Evolutionary conservation across 2,329 filamentous ascomycete genomes (phyloP).

Genomic region (Cercospora canescens): DNA sequence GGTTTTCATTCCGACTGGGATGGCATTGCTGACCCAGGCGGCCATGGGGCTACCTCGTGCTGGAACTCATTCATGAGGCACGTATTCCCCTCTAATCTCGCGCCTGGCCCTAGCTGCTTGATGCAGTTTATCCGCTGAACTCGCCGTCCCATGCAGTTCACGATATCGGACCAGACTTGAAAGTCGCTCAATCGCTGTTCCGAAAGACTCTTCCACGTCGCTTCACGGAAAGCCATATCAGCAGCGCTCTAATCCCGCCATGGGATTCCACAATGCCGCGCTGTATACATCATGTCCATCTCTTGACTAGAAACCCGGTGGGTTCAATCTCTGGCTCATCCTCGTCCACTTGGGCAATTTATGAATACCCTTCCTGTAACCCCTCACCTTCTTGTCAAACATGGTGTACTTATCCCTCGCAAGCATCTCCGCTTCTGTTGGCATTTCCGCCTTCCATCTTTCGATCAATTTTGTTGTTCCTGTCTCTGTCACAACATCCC

Average conservation of each 20-base stretch:
- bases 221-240: neutral
- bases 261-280: neutral
- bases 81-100: neutral
- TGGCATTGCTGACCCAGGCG: neutral
- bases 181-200: neutral
- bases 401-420: conserved; percentile 97
- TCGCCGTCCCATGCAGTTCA: neutral
- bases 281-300: neutral
- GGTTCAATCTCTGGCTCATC: conserved; percentile 90
- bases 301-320: conserved; percentile 74
- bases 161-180: neutral
- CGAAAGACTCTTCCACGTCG: neutral
- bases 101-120: neutral
- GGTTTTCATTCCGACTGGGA: neutral
- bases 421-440: conserved; percentile 91
- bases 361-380: conserved; percentile 94
- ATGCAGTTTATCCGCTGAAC: neutral
- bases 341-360: conserved; percentile 81
- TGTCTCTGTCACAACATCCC: conserved; percentile 32
- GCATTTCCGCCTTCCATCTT: conserved; percentile 95
- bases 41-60: neutral
- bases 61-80: neutral
- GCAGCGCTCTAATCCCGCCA: no score
- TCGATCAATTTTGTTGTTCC: conserved; percentile 76
- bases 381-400: conserved; percentile 94